A percentile compares a stretch with the other conserved stretches of the same genome.
These are phyloP conservation scores for Juglanconis juglandina DNA, from an alignment of 2,329 filamentous ascomycete species.

Conservation along the genomic window DNA sequence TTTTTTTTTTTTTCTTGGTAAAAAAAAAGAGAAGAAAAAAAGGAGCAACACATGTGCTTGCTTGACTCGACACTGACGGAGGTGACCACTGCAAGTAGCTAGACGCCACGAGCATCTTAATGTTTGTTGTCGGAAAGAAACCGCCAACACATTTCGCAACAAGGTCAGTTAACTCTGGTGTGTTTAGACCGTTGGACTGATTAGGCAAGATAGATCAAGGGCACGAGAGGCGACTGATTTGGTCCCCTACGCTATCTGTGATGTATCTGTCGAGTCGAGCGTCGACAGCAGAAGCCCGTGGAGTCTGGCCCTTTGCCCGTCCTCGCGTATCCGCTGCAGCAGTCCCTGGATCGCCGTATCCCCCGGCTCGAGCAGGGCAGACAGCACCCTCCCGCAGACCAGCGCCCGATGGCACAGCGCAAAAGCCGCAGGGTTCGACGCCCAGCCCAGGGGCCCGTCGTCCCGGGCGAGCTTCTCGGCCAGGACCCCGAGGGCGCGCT, in stretches of 20 bases:
- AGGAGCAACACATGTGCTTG: too few relatives aligned
- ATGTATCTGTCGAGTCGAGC: not conserved
- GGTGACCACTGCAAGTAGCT: too few relatives aligned
- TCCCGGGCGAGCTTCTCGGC: constrained; percentile 28
- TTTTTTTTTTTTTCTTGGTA: too few relatives aligned
- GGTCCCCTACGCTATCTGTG: not conserved
- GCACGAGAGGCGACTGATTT: not conserved
- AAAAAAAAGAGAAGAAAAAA: not conserved
- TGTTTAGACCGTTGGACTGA: too few relatives aligned
- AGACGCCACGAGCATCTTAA: too few relatives aligned
- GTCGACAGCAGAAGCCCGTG: constrained; percentile 21
- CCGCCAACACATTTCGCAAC: not conserved
- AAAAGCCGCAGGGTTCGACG: constrained; percentile 66
- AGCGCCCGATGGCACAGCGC: constrained; percentile 51
- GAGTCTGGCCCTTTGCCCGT: constrained; percentile 16
- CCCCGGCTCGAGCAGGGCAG: constrained; percentile 8
- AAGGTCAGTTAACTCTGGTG: too few relatives aligned
- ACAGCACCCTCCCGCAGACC: constrained; percentile 32
- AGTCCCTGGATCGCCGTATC: constrained; percentile 7
- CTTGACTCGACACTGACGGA: too few relatives aligned
- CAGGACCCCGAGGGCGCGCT: constrained; percentile 35
- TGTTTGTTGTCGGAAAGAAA: not conserved
- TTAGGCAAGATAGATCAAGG: too few relatives aligned
- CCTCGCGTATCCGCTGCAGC: constrained; percentile 18
- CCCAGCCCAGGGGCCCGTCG: constrained; percentile 72